phyloP scores from a whole-genome alignment of 768 basidiomycete genomes.

The Leccinum imitatum region DNA sequence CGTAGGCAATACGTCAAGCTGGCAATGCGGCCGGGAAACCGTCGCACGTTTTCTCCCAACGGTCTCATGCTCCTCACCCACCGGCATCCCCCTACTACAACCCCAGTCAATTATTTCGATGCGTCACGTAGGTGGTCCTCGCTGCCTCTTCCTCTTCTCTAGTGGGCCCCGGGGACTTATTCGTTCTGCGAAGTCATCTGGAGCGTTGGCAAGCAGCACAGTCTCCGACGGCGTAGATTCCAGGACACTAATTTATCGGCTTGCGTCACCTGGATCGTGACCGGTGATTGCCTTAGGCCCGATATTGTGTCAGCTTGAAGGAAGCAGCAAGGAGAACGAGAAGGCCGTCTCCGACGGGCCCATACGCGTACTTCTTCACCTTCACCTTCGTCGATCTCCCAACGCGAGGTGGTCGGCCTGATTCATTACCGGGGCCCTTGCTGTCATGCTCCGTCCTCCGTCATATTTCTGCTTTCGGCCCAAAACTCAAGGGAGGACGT shows the following conservation, averaged over 20 bases:
- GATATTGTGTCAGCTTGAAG: background rate
- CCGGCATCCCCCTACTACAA: background rate
- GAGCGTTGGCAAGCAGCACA: background rate
- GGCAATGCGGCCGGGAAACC: background rate
- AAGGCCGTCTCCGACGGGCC: background rate
- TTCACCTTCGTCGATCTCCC: background rate
- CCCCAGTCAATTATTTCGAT: background rate
- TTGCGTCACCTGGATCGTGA: background rate
- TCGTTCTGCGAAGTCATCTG: background rate
- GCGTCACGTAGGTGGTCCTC: conserved; percentile 1
- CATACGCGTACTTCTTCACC: background rate
- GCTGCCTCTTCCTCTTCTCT: background rate
- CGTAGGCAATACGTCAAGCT: background rate
- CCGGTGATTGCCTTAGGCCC: background rate
- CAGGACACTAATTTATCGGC: background rate
- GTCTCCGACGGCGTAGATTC: no score
- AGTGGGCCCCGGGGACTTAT: background rate
- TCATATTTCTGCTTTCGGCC: no score
- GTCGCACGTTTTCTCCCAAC: background rate
- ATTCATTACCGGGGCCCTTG: background rate
- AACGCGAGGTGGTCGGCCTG: background rate
- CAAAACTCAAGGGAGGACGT: background rate
- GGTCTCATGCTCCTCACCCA: conserved; percentile 2
- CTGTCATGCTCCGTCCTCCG: background rate
- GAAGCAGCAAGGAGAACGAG: background rate